Evolutionary conservation across 495 filamentous ascomycete genomes (phyloP), one percentile per base, ranked within the genome.

Genomic region (Neurospora sp.): DNA sequence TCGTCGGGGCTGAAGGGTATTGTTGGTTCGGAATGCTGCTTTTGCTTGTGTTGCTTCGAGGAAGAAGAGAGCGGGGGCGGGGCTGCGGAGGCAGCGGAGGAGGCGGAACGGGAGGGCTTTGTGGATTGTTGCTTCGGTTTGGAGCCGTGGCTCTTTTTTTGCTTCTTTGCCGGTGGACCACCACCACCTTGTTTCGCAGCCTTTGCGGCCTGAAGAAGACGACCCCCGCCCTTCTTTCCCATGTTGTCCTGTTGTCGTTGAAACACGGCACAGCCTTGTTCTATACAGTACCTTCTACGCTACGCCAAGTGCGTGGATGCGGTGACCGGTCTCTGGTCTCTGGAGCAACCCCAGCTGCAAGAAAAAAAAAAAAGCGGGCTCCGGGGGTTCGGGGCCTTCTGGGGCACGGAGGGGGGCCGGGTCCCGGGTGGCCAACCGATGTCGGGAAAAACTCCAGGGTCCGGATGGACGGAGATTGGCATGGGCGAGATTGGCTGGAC

Each of bases 1-100:
- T 96, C 89, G 69, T 83, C 80, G 31, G 87, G 85, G 27, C 84
- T 80, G 82, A 96, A 97, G n/a, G 94, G 94, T 73, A 96, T 89
- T 45, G 85, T 88, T 9, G 91, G 88, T 44, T 84, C 79, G 71
- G 79, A 78, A 75, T 88, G 81, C 14, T 81, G 79, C 22, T 75
- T 73, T 68, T 78, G 75, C 70, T 75, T 74, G 53, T 73, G 73
- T 65, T 76, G 76, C 69, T 73, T 73, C 40, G 70, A 31, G 53
- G 53, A 65, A 35, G 53, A 61, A 16, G 53, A 35, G 53, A 18
- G 53, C 27, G 53, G 53, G 53, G 53, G 53, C 53, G 53, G 27
- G 53, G 22, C 53, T 65, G 53, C 53, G 22, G 45, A 53, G 45
- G 8, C 1, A 1, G 45, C 45, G 45, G 27, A 61, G 10, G 35